A percentile compares a stretch with the other conserved stretches of the same genome.
Evolutionary conservation across 2,329 filamentous ascomycete species (phyloP).

Genomic region (Raffaelea albimanens): DNA sequence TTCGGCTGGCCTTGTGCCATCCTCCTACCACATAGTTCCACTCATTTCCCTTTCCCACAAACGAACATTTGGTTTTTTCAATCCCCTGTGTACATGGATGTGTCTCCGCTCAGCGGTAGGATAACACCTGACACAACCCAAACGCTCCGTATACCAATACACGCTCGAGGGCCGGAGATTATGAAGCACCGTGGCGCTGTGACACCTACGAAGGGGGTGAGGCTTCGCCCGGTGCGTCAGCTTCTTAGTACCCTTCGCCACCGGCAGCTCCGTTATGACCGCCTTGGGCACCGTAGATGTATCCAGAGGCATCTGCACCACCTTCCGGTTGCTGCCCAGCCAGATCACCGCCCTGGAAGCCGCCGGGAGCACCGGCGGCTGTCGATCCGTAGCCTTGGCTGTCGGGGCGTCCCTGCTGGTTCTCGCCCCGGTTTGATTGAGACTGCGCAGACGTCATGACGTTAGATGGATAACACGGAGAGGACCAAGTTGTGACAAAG

Average conservation of each 20-base stretch:
- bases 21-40: slow-evolving; percentile 3
- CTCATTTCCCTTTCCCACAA: not conserved
- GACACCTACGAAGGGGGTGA: not conserved
- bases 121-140: not conserved
- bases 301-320: slow-evolving; percentile 28
- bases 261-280: slow-evolving; percentile 50
- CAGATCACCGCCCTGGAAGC: slow-evolving; percentile 35
- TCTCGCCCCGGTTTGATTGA: slow-evolving; percentile 63
- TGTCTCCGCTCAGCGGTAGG: slow-evolving; percentile 5
- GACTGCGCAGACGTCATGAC: slow-evolving; percentile 40
- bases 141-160: slow-evolving; percentile 8
- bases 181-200: slow-evolving; percentile 1
- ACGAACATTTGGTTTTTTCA: slow-evolving; percentile 1
- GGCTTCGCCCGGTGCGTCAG: not conserved
- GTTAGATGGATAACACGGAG: not conserved
- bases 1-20: slow-evolving; percentile 1
- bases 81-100: slow-evolving; percentile 4
- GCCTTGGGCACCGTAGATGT: slow-evolving; percentile 44
- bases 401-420: slow-evolving; percentile 37
- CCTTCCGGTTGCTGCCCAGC: slow-evolving; percentile 33
- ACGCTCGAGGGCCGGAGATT: slow-evolving; percentile 2
- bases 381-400: slow-evolving; percentile 42
- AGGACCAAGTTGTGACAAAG: too few relatives aligned
- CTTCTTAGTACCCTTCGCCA: slow-evolving; percentile 40
- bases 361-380: slow-evolving; percentile 25